Evolutionary conservation across 2,329 filamentous ascomycete genomes (phyloP).

Genomic region (Paracamarosporium sp.): DNA sequence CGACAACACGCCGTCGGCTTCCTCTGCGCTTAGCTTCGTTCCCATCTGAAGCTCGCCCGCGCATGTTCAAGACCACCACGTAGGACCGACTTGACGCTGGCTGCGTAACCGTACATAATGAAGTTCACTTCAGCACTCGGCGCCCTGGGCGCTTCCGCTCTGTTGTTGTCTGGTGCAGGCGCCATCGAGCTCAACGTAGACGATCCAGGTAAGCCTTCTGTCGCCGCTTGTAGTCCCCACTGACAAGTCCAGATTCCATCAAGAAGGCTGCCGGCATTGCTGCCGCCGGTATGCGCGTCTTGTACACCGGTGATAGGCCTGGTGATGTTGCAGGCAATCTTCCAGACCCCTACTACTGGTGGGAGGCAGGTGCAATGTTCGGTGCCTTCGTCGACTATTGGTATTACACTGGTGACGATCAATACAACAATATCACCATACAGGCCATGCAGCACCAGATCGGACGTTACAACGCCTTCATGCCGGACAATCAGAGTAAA

Average conservation of each 20-base stretch:
- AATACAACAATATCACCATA: constrained; percentile 46
- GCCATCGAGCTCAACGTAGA: constrained; percentile 41
- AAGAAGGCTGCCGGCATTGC: constrained; percentile 66
- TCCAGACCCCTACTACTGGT: constrained; percentile 53
- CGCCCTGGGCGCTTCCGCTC: constrained; percentile 38
- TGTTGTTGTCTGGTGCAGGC: constrained; percentile 38
- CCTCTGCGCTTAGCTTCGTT: neutral
- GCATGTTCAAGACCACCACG: constrained; percentile 23
- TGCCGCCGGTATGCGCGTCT: constrained; percentile 67
- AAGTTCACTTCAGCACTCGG: constrained; percentile 41
- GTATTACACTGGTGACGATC: constrained; percentile 50
- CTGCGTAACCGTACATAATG: constrained; percentile 33
- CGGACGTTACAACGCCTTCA: constrained; percentile 75
- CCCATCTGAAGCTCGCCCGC: constrained; percentile 26
- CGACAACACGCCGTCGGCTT: neutral
- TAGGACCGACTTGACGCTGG: constrained; percentile 10
- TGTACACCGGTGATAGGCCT: constrained; percentile 69
- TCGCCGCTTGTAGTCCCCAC: constrained; percentile 2
- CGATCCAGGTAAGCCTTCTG: constrained; percentile 31
- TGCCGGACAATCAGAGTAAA: constrained; percentile 74
- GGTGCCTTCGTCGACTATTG: constrained; percentile 50
- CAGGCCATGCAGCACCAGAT: constrained; percentile 75
- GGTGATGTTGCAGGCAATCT: constrained; percentile 66
- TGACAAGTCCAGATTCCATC: constrained; percentile 62
- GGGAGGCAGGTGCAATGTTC: constrained; percentile 52